Evolutionary conservation across 306 rosid species (phyloP), one percentile per base, ranked within the genome.

Genomic region (Albizia julibrissin): DNA sequence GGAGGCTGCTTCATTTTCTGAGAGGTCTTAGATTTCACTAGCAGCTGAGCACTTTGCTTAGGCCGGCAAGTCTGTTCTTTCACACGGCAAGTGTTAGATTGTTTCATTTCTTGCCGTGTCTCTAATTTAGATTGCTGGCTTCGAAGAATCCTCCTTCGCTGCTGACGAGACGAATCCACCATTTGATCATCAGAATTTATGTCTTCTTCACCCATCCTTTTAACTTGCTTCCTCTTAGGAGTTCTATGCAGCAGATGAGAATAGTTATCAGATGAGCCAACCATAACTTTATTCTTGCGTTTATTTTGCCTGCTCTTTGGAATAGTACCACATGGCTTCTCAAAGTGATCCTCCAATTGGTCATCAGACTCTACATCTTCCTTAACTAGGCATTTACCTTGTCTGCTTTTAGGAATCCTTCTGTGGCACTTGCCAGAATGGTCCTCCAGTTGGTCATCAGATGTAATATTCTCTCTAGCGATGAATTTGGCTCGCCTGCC

Each of bases 151-250:
- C 94, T 91, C 83, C 61, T 79, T 26, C 72, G 81, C 82, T 33
- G 87, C 77, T 86, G 90, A 80, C 22, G 84, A 85, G 91, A 80
- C 54, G 80, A 69, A 80, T 83, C 84, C 40, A 74, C 92, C 49
- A 47, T 68, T 76, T 80, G 82, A 44, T 84, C 90, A 56, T 87
- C 90, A 39, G 89, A 84, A 85, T 62, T 72, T 40, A 79, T 61
- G 52, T 87, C 70, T 78, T 90, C 94, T 74, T 85, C 87, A 47
- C 81, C 94, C 31, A 79, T 33, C 80, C 81, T 59, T 87, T 84
- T 85, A 77, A 89, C 87, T 68, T 78, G 89, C 90, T 87, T 88
- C 84, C 88, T 91, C 85, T 74, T 91, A 43, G 84, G 83, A 81
- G 83, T 91, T 81, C 75, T 80, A 40, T 80, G 88, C 74, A 62